Percentiles rank a stretch among this genome's conserved stretches.
These are phyloP conservation scores for Rhynchospora breviuscula DNA, from an alignment of 176 grass and related monocot species.

Conservation along the genomic window DNA sequence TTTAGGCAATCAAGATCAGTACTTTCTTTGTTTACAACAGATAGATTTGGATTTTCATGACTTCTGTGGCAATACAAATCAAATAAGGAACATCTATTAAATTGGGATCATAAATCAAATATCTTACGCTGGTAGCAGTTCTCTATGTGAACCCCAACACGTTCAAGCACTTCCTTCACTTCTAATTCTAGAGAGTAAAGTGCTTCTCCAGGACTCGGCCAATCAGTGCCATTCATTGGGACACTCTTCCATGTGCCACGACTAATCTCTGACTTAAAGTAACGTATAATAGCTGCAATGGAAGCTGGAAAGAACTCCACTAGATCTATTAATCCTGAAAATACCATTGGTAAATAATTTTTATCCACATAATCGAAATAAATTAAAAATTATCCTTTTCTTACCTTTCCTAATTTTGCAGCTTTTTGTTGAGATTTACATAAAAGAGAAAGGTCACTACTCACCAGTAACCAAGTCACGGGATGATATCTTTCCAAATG, in stretches of 20 bases:
- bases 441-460: not conserved
- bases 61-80: too few species aligned
- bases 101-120: too few species aligned
- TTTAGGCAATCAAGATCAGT: too few species aligned
- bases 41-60: too few species aligned
- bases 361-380: not conserved
- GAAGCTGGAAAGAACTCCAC: conserved; percentile 38
- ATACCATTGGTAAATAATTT: not conserved
- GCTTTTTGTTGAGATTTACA: not conserved
- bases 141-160: conserved; percentile 45
- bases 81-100: too few species aligned
- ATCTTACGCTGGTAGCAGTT: conserved; percentile 38
- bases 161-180: conserved; percentile 56
- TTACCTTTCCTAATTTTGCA: not conserved
- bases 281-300: conserved; percentile 20
- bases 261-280: conserved; percentile 37
- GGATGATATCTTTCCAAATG: conserved; percentile 66
- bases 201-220: conserved; percentile 29
- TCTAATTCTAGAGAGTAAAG: conserved; percentile 48
- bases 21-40: too few species aligned
- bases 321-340: conserved; percentile 42
- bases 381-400: not conserved
- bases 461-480: conserved; percentile 74
- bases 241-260: conserved; percentile 36
- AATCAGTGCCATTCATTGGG: conserved; percentile 34